phyloP scores from a whole-genome alignment of 495 filamentous ascomycete species.

The Xylaria telfairii region DNA sequence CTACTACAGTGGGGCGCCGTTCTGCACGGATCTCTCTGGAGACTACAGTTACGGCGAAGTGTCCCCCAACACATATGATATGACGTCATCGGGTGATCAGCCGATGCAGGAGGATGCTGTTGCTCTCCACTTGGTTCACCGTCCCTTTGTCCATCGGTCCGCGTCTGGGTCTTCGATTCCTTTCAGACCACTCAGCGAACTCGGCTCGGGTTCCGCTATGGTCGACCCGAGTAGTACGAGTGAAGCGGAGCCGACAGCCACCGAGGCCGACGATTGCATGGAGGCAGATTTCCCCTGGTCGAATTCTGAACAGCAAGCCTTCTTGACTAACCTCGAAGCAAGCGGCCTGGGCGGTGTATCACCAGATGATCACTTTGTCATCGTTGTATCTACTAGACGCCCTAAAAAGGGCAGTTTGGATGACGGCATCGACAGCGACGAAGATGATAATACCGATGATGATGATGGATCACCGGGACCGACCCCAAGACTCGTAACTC shows the following conservation, averaged over 20 bases:
- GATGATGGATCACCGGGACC: constrained; percentile 2
- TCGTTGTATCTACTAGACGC: constrained; percentile 60
- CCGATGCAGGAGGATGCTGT: constrained; percentile 24
- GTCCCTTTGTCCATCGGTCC: constrained; percentile 39
- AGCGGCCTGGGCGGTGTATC: constrained; percentile 69
- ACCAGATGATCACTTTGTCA: constrained; percentile 70
- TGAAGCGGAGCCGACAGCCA: constrained; percentile 26
- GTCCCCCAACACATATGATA: constrained; percentile 46
- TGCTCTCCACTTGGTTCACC: constrained; percentile 30
- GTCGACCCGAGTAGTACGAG: constrained; percentile 31
- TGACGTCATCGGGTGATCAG: constrained; percentile 45
- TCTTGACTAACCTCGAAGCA: constrained; percentile 55
- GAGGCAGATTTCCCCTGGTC: constrained; percentile 48
- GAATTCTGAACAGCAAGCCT: constrained; percentile 34
- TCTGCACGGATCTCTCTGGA: constrained; percentile 79
- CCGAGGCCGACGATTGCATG: constrained; percentile 40
- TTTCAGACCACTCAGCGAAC: constrained; percentile 50
- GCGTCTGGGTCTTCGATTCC: constrained; percentile 52
- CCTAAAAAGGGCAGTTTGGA: constrained; percentile 27
- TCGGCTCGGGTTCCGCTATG: constrained; percentile 21
- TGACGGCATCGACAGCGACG: constrained; percentile 29
- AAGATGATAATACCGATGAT: constrained; percentile 9
- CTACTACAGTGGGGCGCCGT: constrained; percentile 75
- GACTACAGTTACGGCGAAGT: constrained; percentile 50
- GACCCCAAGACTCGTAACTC: constrained; percentile 17